A percentile compares a stretch with the other conserved stretches of the same genome.
Evolutionary conservation across 78 protist genomes (phyloP).

Genomic region (Dictyostelium purpureum): DNA sequence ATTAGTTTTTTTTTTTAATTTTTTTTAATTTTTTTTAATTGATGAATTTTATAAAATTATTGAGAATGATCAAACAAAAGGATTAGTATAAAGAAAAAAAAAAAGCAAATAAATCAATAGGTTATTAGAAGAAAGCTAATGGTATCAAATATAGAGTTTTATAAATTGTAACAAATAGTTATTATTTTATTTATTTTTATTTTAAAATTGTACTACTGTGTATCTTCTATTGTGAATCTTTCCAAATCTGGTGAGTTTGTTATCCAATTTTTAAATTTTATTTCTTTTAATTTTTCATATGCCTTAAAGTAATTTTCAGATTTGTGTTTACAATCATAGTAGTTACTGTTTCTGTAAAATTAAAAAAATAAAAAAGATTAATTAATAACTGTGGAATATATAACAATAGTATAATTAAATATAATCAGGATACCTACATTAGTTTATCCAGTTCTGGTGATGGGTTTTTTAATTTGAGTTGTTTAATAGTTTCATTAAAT

Average conservation of each 20-base stretch:
- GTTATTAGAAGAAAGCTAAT: too few relatives aligned
- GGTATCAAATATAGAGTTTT: too few relatives aligned
- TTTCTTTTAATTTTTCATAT: neutral
- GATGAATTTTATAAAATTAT: too few relatives aligned
- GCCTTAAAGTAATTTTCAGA: constrained; percentile 1
- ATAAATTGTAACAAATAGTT: too few relatives aligned
- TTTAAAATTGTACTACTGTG: too few relatives aligned
- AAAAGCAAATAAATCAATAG: too few relatives aligned
- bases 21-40: too few relatives aligned
- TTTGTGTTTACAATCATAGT: constrained; percentile 23
- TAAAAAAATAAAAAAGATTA: neutral
- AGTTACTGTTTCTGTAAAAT: neutral
- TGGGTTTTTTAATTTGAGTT: neutral
- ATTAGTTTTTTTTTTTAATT: too few relatives aligned
- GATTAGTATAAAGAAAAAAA: too few relatives aligned
- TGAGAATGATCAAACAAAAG: too few relatives aligned
- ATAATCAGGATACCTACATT: neutral
- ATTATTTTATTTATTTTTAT: too few relatives aligned
- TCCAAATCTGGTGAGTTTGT: constrained; percentile 13
- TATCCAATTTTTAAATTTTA: constrained; percentile 48
- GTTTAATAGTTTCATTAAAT: neutral
- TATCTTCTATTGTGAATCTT: neutral
- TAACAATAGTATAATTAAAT: neutral
- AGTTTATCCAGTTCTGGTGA: neutral
- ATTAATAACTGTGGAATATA: neutral